Evolutionary conservation across 495 filamentous ascomycete species (phyloP), one percentile per base, ranked within the genome.

Genomic region (Jackrogersella minutella): DNA sequence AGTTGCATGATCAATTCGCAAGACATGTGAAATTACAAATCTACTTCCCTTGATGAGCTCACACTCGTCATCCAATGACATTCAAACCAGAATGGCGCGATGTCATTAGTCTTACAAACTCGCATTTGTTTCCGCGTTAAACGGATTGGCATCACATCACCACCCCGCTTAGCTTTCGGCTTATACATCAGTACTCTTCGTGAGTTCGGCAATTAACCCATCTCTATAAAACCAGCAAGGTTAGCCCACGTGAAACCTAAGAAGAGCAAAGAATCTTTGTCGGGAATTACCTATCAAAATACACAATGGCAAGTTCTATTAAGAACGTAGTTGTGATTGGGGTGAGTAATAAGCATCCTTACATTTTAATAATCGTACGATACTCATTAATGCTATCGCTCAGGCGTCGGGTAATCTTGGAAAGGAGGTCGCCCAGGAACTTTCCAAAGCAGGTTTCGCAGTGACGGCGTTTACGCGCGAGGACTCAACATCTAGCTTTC

Each of bases 401-500:
- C 56, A 88, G 86, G 86, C 80, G 5, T 81, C 79, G 1, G 89
- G 90, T 36, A 83, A 81, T 51, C 75, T 91, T 8, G 90, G 89
- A 47, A 74, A 78, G n/a, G 71, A 83, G 2, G 75, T 89, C 30
- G 73, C 90, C 55, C 66, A 79, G 34, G 81, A 79, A 16, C 80
- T 91, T 14, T 53, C 87, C 28, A 68, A 81, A 1, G 79, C 83
- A 0, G 77, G 79, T 17, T 88, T 90, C 77, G 73, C 81, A 9
- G 80, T 91, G 36, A 89, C 87, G 1, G 80, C 81, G 21, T 66
- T 92, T 13, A 82, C 81, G 17, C 85, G 90, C 14, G 54, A 75
- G 3, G 64, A 51, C 11, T 83, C 79, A 5, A 73, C 78, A 16
- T 64, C 75, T 16, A 76, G 73, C 0, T 72, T 80, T 70, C 74